phyloP scores from a whole-genome alignment of 805 yeast genomes.

The Lachancea fermentati region DNA sequence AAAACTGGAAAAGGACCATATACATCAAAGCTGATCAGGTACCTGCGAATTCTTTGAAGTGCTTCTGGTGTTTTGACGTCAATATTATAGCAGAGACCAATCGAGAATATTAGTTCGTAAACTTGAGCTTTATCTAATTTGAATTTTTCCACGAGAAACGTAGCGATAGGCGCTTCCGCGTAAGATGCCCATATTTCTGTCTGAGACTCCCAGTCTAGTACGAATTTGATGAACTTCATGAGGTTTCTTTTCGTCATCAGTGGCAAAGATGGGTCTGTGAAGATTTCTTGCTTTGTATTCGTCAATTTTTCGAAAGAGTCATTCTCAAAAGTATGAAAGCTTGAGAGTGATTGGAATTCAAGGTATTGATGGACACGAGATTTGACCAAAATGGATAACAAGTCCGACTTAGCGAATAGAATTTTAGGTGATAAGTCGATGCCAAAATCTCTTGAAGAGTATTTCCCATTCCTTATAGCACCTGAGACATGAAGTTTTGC shows the following conservation, averaged over 20 bases:
- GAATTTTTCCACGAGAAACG: conserved; percentile 60
- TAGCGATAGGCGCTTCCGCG: conserved; percentile 48
- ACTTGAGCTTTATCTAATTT: conserved; percentile 68
- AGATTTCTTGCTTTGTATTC: conserved; percentile 86
- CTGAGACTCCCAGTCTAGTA: conserved; percentile 60
- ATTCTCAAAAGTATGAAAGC: conserved; percentile 90
- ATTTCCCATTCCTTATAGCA: conserved; percentile 33
- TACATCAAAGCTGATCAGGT: conserved; percentile 77
- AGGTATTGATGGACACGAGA: conserved; percentile 86
- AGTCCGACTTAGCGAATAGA: conserved; percentile 85
- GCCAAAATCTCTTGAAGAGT: conserved; percentile 70
- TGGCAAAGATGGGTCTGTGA: conserved; percentile 77
- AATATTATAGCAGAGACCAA: conserved; percentile 68
- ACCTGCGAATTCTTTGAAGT: conserved; percentile 73
- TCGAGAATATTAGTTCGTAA: conserved; percentile 77
- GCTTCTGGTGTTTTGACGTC: conserved; percentile 68
- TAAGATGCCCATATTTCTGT: conserved; percentile 53
- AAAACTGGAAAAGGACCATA: conserved; percentile 93
- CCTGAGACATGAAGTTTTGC: conserved; percentile 79
- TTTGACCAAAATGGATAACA: conserved; percentile 69
- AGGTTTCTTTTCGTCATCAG: conserved; percentile 66
- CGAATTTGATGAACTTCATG: conserved; percentile 90
- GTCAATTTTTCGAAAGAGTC: conserved; percentile 84
- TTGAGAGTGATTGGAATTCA: conserved; percentile 84
- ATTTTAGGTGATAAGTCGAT: conserved; percentile 84